Conservation (phyloP, 176 grass and related monocot species). For the Raddia guianensis region DNA sequence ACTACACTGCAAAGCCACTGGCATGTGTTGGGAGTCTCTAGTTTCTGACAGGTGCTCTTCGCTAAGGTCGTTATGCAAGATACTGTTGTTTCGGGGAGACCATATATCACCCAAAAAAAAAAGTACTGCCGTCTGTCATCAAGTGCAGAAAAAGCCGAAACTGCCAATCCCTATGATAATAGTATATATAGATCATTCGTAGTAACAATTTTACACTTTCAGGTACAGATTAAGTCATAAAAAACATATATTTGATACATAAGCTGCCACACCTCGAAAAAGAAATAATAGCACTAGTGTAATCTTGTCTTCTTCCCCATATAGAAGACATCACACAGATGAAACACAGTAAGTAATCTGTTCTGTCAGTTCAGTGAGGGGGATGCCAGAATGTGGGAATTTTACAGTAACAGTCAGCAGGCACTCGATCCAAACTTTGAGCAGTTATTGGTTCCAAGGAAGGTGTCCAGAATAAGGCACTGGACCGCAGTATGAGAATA, state of each 20-base stretch:
- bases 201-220: not conserved
- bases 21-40: too few relatives aligned
- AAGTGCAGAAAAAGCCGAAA: not conserved
- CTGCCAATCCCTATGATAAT: not conserved
- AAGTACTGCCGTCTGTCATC: not conserved
- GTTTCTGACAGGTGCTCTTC: too few relatives aligned
- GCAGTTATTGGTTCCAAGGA: constrained; percentile 61
- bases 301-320: not conserved
- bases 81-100: not conserved
- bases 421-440: constrained; percentile 6
- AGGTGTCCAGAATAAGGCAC: constrained; percentile 74
- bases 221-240: not conserved
- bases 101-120: not conserved
- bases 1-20: too few relatives aligned
- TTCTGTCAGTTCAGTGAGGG: constrained; percentile 27
- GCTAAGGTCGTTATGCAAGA: too few relatives aligned
- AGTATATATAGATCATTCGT: not conserved
- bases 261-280: not conserved
- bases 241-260: not conserved
- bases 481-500: constrained; percentile 80
- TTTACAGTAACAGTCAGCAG: not conserved
- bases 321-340: constrained; percentile 13
- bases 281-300: constrained; percentile 21
- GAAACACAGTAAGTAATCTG: not conserved
- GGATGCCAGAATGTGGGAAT: constrained; percentile 23